Base-by-base conservation (phyloP, 2,329 filamentous ascomycete species). In the Aspergillus intermedius region DNA sequence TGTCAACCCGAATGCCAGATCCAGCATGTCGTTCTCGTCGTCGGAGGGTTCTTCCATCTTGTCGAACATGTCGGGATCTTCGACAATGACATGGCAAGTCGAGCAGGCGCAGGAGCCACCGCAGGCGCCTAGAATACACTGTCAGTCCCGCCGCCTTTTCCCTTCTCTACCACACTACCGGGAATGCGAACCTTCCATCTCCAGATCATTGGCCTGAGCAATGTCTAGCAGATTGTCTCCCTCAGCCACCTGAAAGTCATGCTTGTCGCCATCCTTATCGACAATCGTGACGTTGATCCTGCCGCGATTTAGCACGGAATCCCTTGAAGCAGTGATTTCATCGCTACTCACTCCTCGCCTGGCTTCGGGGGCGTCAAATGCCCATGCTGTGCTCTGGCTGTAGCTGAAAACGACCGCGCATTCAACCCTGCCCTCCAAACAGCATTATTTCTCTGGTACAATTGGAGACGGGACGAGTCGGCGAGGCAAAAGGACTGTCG, bases 171-270 rank as follows among this genome's bases (percentile, higher is more conserved):
- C 1, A 15, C 13, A 17, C n/a, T n/a, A 13, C 8, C 7, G 15
- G 17, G 34, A 21, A 21, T 22, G 60, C 71, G 51, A 65, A 80
- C 81, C 91, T 76, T 98, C 93, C 91, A 98, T 97, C 69, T 98
- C 93, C 39, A 98, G 76, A 64, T 97, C 91, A 69, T 97, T 82
- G 42, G 87, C 88, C 68, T 96, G 91, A 19, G 91, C 93, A 63
- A 98, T 91, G 63, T 97, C 91, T 47, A 98, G 78, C 47, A 98
- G 76, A 69, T 98, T 98, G 70, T 95, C 90, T 44, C 93, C 93
- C 60, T 87, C 83, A 12, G 82, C 77, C 7, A 96, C 91, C 51
- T 86, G 83, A 61, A 96, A 82, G 52, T 85, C 88, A 67, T 88
- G 79, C 56, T 83, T 78, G 25, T 81, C 75, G 45, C 84, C 84